These are phyloP conservation scores for Fonsecaea monophora DNA, from an alignment of 2,329 filamentous ascomycete species.

Conservation along the genomic window DNA sequence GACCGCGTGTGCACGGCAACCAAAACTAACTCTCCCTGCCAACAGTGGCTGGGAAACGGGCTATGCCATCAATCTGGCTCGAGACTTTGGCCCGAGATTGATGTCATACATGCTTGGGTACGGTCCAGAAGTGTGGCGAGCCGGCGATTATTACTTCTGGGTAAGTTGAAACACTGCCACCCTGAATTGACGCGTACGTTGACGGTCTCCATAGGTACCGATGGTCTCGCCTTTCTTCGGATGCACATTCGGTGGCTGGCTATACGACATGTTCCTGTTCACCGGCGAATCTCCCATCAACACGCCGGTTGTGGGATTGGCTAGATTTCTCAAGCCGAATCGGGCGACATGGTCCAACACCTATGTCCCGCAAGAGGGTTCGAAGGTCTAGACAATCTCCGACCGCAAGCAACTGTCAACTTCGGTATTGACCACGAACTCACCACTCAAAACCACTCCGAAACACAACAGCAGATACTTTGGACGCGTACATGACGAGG, in stretches of 20 bases:
- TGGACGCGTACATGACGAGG: not conserved
- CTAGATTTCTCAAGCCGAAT: conserved; percentile 51
- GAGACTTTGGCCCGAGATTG: conserved; percentile 74
- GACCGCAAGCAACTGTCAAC: not conserved
- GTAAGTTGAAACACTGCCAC: conserved; percentile 5
- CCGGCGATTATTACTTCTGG: conserved; percentile 67
- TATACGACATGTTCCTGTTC: conserved; percentile 73
- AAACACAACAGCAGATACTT: no score
- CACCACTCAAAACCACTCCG: not conserved
- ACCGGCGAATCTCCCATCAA: conserved; percentile 72
- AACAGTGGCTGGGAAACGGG: conserved; percentile 72
- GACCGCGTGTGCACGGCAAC: not conserved
- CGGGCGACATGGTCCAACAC: conserved; percentile 37
- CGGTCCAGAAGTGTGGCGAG: conserved; percentile 69
- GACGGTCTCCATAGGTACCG: conserved; percentile 60
- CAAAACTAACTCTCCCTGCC: not conserved
- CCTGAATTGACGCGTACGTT: not conserved
- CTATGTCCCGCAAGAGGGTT: conserved; percentile 17
- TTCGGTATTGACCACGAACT: not conserved
- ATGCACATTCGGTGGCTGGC: conserved; percentile 66
- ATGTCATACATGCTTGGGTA: conserved; percentile 73
- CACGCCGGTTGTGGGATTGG: conserved; percentile 67
- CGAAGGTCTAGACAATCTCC: conserved; percentile 11
- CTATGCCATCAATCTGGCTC: conserved; percentile 75
- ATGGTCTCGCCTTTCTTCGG: conserved; percentile 74